Evolutionary conservation across 305 asterid species (phyloP).

Genomic region (Solanum hybrid): DNA sequence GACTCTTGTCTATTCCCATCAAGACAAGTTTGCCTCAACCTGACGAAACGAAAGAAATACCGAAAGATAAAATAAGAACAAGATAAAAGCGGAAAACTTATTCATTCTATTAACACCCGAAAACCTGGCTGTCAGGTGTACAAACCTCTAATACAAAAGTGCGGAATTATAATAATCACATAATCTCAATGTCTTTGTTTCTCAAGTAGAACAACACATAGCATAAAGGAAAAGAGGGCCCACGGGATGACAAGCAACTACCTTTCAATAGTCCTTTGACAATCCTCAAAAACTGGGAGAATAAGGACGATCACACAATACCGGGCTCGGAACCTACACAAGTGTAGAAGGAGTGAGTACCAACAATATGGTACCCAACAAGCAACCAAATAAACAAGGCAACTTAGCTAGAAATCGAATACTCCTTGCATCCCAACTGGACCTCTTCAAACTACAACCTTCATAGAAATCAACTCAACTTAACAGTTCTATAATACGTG

Average conservation of each 20-base stretch:
- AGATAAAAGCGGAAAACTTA: background rate
- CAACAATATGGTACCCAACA: background rate
- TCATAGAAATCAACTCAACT: background rate
- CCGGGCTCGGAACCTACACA: background rate
- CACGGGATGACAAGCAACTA: background rate
- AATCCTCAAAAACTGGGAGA: background rate
- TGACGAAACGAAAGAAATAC: background rate
- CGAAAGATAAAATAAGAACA: background rate
- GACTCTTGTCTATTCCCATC: background rate
- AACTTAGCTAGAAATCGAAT: background rate
- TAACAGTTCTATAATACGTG: background rate
- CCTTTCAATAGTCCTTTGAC: background rate
- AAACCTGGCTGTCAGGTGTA: background rate
- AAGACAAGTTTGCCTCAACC: background rate
- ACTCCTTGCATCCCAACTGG: background rate
- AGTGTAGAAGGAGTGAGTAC: background rate
- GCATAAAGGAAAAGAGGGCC: background rate
- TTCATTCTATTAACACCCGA: too few species aligned
- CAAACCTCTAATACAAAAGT: background rate
- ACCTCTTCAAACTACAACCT: background rate
- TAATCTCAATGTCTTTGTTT: background rate
- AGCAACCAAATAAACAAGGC: background rate
- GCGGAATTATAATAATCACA: background rate
- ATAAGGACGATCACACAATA: background rate
- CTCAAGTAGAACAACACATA: background rate